These are phyloP conservation scores for Colletotrichum tabaci DNA, from an alignment of 2,329 filamentous ascomycete genomes.

Conservation along the genomic window DNA sequence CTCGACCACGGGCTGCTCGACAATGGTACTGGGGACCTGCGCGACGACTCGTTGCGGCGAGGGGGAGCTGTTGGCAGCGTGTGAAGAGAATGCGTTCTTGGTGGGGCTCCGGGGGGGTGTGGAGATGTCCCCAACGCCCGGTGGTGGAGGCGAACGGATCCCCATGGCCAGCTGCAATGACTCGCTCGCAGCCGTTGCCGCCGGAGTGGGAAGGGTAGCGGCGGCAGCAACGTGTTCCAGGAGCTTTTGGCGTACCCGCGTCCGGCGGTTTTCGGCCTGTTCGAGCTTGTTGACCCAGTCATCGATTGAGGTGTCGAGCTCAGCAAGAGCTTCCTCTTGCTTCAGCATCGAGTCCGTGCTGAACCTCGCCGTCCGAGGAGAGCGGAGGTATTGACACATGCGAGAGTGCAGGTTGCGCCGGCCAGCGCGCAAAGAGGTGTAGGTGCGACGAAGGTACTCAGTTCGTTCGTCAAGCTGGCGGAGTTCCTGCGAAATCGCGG, in stretches of 20 bases:
- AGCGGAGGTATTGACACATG: constrained; percentile 83
- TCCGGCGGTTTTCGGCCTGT: constrained; percentile 82
- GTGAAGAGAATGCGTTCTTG: constrained; percentile 57
- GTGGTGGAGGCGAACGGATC: constrained; percentile 48
- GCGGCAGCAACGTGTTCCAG: constrained; percentile 86
- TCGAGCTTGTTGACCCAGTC: constrained; percentile 88
- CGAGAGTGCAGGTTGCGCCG: constrained; percentile 83
- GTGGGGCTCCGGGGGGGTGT: constrained; percentile 74
- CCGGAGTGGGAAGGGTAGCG: constrained; percentile 62
- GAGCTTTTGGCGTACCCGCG: constrained; percentile 82
- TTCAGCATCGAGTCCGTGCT: constrained; percentile 82
- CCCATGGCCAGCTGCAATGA: constrained; percentile 60
- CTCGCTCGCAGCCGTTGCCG: constrained; percentile 54
- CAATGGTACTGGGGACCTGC: constrained; percentile 70
- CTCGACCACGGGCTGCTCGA: constrained; percentile 67
- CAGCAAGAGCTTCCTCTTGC: constrained; percentile 84
- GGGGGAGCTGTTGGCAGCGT: constrained; percentile 56
- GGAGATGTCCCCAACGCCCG: constrained; percentile 60
- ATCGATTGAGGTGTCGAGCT: constrained; percentile 84
- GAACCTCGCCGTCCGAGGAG: constrained; percentile 78
- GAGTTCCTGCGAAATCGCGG: constrained; percentile 70
- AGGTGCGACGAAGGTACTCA: constrained; percentile 83
- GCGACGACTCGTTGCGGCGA: constrained; percentile 67
- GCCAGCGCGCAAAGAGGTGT: constrained; percentile 81
- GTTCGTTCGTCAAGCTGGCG: constrained; percentile 83